Base-by-base conservation (phyloP, 2,329 filamentous ascomycete genomes). In the Fusarium pininemorale region DNA sequence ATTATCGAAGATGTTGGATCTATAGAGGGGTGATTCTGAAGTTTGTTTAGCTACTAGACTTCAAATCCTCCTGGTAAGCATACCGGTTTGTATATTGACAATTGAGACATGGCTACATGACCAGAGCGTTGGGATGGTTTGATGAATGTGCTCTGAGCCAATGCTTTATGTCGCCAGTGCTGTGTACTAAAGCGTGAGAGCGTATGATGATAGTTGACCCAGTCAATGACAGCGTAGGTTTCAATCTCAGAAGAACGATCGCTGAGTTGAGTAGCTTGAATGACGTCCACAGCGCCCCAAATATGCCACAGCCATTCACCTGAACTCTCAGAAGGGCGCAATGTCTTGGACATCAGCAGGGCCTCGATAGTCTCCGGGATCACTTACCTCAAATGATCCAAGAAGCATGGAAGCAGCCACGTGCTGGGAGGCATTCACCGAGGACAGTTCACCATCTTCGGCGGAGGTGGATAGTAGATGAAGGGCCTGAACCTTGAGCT, bases 331-430 rank as follows among this genome's bases (percentile, higher is more conserved):
- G 70, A 74, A n/a, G 75, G 58, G 11, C 32, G 39, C 0, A 69
- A 16, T 6, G 66, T 76, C 74, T 77, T 20, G 0, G 4, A 15
- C 5, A 28, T 68, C 28, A 70, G 50, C 13, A 8, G 14, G 9
- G 7, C 1, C 12, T 28, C 3, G 6, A 4, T 22, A 6, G 4
- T 12, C 26, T 37, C 13, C 3, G 14, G 1, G 16, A 9, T 18
- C 12, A 56, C 74, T 10, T 10, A 75, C 75, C 63, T 77, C 75
- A 16, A 75, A 77, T 15, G 75, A 55, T 5, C 59, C 69, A 10
- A 77, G 72, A 5, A 77, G 63, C 75, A 77, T 77, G 18, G 56
- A 76, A 11, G 75, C 61, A 11, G 74, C 69, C 9, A 75, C 72
- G 20, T 76, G 72, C n/a, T 70, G 74, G 3, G 65, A 62, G 48